Base-by-base conservation (phyloP, 169 alveolate species). In the Eimeria falciformis region DNA sequence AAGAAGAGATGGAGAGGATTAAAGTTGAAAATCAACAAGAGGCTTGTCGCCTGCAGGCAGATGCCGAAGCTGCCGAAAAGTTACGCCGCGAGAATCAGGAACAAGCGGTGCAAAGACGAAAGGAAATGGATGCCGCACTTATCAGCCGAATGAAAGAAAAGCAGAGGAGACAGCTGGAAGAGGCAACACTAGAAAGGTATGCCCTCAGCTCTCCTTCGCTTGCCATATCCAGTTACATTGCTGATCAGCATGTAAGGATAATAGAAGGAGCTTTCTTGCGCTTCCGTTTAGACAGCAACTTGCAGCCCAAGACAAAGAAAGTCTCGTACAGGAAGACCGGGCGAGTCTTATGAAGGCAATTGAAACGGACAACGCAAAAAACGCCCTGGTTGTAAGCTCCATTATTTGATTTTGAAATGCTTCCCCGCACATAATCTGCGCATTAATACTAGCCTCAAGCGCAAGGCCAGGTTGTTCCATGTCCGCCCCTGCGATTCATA, bases 121-220 rank as follows among this genome's bases (percentile, higher is more conserved):
- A 27, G 55, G 90, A 81, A 56, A 81, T 81, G 75, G 90, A 81
- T 56, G 43, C 33, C 17, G 56, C 37, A 27, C 90, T 81, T 81
- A 65, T 65, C n/a, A 56, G 29, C 6, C 90, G 56, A 33, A 71
- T 81, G 43, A 45, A 81, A n/a, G 77, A 81, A 43, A 53, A 56
- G 18, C 47, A 56, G 9, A 12, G 58, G 43, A 65, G 77, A n/a
- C 56, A 21, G 55, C 21, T 56, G 90, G 90, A 81, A 81, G 90
- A 81, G 9, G 90, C 90, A 27, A 55, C 47, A 23, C 90, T 81
- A 18, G 90, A 81, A 27, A 55, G 90, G 90, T 81, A 65, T 18
- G 77, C 11, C 77, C n/a, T 3, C 33, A 4, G 4, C 17, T 29
- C 11, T 62, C 40, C 75, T 62, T 62, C 29, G 43, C 37, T 23